These are phyloP conservation scores for Combretum micranthum DNA, from an alignment of 345 rosid genomes.

Conservation along the genomic window DNA sequence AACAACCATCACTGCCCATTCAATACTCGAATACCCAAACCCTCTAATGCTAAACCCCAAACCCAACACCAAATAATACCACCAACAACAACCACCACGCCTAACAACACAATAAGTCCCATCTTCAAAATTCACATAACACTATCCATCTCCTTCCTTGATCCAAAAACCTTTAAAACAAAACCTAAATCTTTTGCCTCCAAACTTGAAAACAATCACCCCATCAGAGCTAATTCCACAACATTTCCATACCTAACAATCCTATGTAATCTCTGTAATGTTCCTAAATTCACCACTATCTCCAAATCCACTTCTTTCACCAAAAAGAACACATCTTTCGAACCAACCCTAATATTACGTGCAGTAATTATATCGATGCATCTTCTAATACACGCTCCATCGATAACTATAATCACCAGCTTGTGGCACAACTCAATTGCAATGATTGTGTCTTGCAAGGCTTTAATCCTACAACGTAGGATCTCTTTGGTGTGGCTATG, in stretches of 20 bases:
- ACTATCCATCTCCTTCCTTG: constrained; percentile 45
- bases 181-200: constrained; percentile 77
- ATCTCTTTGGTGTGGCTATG: constrained; percentile 43
- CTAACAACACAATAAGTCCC: too few relatives aligned
- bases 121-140: constrained; percentile 33
- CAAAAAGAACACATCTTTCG: constrained; percentile 51
- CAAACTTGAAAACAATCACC: constrained; percentile 45
- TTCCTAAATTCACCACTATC: constrained; percentile 78
- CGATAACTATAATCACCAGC: constrained; percentile 62
- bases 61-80: too few relatives aligned
- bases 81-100: too few relatives aligned
- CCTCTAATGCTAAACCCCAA: too few relatives aligned
- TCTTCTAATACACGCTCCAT: constrained; percentile 78
- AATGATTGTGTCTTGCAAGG: constrained; percentile 60
- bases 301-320: constrained; percentile 83
- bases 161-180: constrained; percentile 57
- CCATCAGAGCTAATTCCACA: constrained; percentile 67
- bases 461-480: constrained; percentile 47
- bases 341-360: constrained; percentile 69
- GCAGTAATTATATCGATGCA: constrained; percentile 65
- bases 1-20: too few relatives aligned
- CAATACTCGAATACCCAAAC: too few relatives aligned
- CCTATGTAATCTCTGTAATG: constrained; percentile 67
- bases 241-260: constrained; percentile 68
- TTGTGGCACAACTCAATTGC: constrained; percentile 78